Evolutionary conservation across 164 flowering plant species (phyloP), one percentile per base, ranked within the genome.

Genomic region (Vitis rotundifolia): DNA sequence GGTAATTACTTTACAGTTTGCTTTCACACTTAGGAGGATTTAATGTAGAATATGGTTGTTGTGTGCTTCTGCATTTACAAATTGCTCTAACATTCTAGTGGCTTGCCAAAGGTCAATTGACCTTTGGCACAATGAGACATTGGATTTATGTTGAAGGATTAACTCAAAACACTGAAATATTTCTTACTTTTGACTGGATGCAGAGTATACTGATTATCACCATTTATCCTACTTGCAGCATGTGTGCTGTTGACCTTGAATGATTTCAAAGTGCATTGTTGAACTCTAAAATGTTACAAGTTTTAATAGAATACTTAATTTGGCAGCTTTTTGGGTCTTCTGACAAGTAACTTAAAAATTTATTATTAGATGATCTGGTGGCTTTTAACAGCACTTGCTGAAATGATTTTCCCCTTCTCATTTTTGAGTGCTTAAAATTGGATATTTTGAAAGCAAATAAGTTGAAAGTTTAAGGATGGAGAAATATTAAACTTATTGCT

Each of bases 1-100:
- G 99, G 99, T 96, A 93, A 88, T 78, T 79, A 64, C 56, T 75
- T 66, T 57, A 19, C n/a, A 16, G 60, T 69, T 53, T 62, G 2
- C 49, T 64, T 70, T 9, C 9, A 9, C 18, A 12, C 14, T 31
- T 57, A n/a, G 3, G 8, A 52, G 48, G 31, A 11, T 7, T 59
- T 53, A 62, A 18, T 8, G 19, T 26, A 49, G 58, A 26, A 62
- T 56, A 22, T 63, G 4, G 29, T 68, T 31, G 54, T 31, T 3
- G 31, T 28, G 66, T 51, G 14, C 44, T 22, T 49, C 44, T 49
- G 37, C 7, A 3, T 22, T 22, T 22, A 22, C 26, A 22, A 22
- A 22, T 22, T 22, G 26, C 2, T 22, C 26, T 22, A 22, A 22
- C 26, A 22, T 22, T 22, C 26, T 22, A 22, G 26, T 22, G 26